phyloP scores from a whole-genome alignment of 2,329 filamentous ascomycete genomes.

The Apiospora marii region DNA sequence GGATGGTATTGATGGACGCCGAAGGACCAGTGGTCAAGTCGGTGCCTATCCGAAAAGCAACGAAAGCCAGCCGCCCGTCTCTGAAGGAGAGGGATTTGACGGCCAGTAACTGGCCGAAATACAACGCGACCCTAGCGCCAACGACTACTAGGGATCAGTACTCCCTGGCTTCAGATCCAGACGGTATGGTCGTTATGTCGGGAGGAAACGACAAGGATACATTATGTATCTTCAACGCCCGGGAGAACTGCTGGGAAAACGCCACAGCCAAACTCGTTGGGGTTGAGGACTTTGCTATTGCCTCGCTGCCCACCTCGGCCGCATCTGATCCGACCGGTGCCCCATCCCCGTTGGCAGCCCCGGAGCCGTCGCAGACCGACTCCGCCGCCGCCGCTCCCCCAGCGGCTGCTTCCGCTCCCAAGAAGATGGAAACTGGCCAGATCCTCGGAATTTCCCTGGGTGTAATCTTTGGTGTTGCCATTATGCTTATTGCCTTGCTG shows the following conservation, averaged over 20 bases:
- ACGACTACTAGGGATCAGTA: constrained; percentile 70
- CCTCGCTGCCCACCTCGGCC: constrained; percentile 35
- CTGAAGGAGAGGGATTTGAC: constrained; percentile 55
- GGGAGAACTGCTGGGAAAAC: constrained; percentile 80
- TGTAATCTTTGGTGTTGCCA: constrained; percentile 76
- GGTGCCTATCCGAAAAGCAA: constrained; percentile 45
- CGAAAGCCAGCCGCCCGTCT: constrained; percentile 34
- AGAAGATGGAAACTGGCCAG: constrained; percentile 54
- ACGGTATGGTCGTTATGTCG: constrained; percentile 78
- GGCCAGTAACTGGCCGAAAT: constrained; percentile 74
- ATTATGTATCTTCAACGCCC: constrained; percentile 79
- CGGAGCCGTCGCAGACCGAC: constrained; percentile 31
- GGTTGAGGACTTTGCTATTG: constrained; percentile 29
- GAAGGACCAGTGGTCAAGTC: constrained; percentile 62
- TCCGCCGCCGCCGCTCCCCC: constrained; percentile 27
- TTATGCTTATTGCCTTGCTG: constrained; percentile 75
- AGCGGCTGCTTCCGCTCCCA: constrained; percentile 40
- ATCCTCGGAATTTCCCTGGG: constrained; percentile 86
- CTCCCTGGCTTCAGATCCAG: constrained; percentile 71
- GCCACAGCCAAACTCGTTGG: constrained; percentile 65
- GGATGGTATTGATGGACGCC: constrained; percentile 71
- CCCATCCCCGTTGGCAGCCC: constrained; percentile 37
- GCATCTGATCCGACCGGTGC: constrained; percentile 37
- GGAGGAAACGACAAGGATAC: constrained; percentile 74
- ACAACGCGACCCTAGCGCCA: constrained; percentile 79